phyloP scores from a whole-genome alignment of 2,329 filamentous ascomycete species.

The Cryphonectria japonica region DNA sequence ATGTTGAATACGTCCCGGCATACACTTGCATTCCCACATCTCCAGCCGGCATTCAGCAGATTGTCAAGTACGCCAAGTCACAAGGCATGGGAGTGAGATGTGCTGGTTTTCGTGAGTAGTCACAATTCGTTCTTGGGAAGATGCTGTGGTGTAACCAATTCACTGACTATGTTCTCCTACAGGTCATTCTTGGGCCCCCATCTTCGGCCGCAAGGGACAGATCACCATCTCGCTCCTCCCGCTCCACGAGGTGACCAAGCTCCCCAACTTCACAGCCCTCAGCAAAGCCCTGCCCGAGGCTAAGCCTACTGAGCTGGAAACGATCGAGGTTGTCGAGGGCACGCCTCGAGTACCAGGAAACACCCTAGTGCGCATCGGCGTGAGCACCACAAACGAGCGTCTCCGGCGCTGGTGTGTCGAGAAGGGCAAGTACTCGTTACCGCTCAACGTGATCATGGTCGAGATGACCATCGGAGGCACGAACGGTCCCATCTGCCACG shows the following conservation, averaged over 20 bases:
- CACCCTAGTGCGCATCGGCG: slow-evolving; percentile 46
- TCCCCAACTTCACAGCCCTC: slow-evolving; percentile 44
- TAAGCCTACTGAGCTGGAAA: slow-evolving; percentile 42
- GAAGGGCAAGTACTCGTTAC: slow-evolving; percentile 45
- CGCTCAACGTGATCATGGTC: slow-evolving; percentile 51
- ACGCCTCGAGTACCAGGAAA: slow-evolving; percentile 37
- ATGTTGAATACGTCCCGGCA: slow-evolving; percentile 43
- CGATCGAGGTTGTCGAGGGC: slow-evolving; percentile 41
- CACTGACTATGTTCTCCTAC: neutral
- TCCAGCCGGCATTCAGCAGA: slow-evolving; percentile 44
- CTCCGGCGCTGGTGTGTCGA: slow-evolving; percentile 49
- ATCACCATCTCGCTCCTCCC: slow-evolving; percentile 49
- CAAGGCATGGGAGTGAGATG: slow-evolving; percentile 44
- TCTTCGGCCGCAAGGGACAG: slow-evolving; percentile 46
- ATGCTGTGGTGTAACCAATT: neutral
- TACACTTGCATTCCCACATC: slow-evolving; percentile 48
- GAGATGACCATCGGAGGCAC: slow-evolving; percentile 53
- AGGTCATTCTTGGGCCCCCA: slow-evolving; percentile 46
- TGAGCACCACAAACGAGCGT: slow-evolving; percentile 50
- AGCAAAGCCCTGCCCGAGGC: slow-evolving; percentile 35
- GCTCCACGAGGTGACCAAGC: slow-evolving; percentile 40
- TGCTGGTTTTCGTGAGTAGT: slow-evolving; percentile 42
- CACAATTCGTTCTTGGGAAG: neutral
- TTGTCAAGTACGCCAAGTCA: slow-evolving; percentile 43
- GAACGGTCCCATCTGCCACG: slow-evolving; percentile 52